Evolutionary conservation across 345 rosid species (phyloP), one percentile per base, ranked within the genome.

Genomic region (Acer negundo): DNA sequence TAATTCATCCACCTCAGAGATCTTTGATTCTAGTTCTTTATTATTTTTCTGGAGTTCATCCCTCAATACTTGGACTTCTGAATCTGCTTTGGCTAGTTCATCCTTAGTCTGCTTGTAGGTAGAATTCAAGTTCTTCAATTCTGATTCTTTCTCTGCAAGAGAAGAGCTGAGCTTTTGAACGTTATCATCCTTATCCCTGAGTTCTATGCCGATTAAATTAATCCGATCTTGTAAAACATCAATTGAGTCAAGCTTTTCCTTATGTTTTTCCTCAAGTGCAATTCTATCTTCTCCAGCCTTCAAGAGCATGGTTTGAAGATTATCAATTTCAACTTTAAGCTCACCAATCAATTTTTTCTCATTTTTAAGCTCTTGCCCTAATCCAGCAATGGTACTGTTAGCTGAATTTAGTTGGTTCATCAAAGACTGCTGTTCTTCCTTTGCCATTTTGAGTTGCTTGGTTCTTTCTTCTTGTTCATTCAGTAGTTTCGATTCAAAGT

Each of bases 291-390:
- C 92, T 74, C 76, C 83, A 75, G 88, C 86, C 82, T 87, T 85
- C 53, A 84, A 84, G 24, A 94, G 87, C 69, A 56, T 81, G 68
- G 35, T 75, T 74, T 85, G 90, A 75, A 94, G 89, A 83, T 82
- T 68, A 67, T 79, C 90, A 38, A 85, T 86, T 86, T 87, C 88
- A 80, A 42, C 65, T 73, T 76, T 88, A 65, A 94, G 86, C 71
- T 88, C 87, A 49, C 86, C 90, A 15, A 88, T 74, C 73, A 78
- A 55, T 78, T 64, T 88, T 85, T 88, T 93, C 78, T 94, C 92
- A 26, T 90, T 83, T 82, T 82, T 86, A 56, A 94, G 89, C 88
- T 93, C 98, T 79, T 79, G 85, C 64, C 91, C 99, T 76, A 94
- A 82, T 49, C 83, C 90, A 64, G 86, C 42, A 79, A 91, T 86